Evolutionary conservation across 768 basidiomycete genomes (phyloP).

Genomic region (Daedaleopsis nitida): DNA sequence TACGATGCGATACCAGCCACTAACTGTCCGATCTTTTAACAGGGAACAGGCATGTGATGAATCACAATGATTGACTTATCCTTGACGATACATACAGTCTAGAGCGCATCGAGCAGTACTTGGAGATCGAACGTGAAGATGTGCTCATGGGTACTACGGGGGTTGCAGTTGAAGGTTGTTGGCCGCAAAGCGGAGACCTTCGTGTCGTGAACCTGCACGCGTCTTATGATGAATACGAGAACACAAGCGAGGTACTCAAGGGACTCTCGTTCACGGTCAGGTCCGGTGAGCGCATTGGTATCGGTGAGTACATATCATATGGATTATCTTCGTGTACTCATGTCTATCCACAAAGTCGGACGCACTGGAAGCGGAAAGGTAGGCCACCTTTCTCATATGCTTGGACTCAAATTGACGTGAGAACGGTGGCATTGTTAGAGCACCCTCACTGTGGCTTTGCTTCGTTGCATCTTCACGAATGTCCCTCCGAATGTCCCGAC

Average conservation of each 20-base stretch:
- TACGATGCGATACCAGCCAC: background rate
- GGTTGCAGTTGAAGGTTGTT: conserved; percentile 33
- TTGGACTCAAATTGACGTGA: background rate
- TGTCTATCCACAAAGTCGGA: conserved; percentile 40
- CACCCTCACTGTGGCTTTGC: conserved; percentile 51
- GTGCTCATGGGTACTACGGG: conserved; percentile 4
- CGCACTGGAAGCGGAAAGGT: conserved; percentile 57
- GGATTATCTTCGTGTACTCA: background rate
- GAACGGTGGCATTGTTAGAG: conserved; percentile 29
- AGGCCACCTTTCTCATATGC: background rate
- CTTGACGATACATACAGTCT: conserved; percentile 29
- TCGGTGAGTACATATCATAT: background rate
- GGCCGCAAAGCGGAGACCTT: conserved; percentile 59
- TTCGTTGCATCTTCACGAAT: conserved; percentile 52
- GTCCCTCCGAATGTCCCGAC: background rate
- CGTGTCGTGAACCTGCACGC: conserved; percentile 53
- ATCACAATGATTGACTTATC: too few relatives aligned
- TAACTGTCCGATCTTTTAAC: background rate
- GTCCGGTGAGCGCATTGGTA: conserved; percentile 54
- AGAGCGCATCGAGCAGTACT: conserved; percentile 55
- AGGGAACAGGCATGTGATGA: background rate
- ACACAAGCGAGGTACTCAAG: conserved; percentile 53
- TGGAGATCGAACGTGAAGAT: conserved; percentile 58
- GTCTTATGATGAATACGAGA: conserved; percentile 40
- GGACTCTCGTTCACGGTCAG: conserved; percentile 49